These are phyloP conservation scores for Penicillium silybi DNA, from an alignment of 495 filamentous ascomycete species.

Conservation along the genomic window DNA sequence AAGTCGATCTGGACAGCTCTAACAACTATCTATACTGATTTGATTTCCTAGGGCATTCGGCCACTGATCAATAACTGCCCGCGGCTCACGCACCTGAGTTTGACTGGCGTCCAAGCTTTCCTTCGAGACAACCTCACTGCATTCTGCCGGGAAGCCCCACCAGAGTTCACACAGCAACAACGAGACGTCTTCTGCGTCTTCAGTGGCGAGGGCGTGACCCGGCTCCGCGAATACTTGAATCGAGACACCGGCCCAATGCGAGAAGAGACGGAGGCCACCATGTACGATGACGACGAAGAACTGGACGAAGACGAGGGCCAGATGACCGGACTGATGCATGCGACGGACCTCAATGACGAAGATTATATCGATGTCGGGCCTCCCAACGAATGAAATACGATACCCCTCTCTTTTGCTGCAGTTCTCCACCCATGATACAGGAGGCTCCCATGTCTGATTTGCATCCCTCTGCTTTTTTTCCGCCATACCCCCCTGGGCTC, in stretches of 20 bases:
- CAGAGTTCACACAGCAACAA: slow-evolving; percentile 93
- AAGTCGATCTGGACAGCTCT: slow-evolving; percentile 29
- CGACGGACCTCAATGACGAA: slow-evolving; percentile 48
- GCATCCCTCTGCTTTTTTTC: slow-evolving; percentile 13
- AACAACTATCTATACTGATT: slow-evolving; percentile 14
- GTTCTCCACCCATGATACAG: slow-evolving; percentile 11
- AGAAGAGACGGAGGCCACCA: slow-evolving; percentile 46
- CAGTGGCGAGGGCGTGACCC: slow-evolving; percentile 77
- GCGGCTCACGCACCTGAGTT: slow-evolving; percentile 86
- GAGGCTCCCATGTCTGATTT: slow-evolving; percentile 15
- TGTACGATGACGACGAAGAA: slow-evolving; percentile 57
- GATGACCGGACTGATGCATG: slow-evolving; percentile 54
- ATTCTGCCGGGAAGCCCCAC: slow-evolving; percentile 83
- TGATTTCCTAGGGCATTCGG: slow-evolving; percentile 71
- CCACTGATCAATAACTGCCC: slow-evolving; percentile 86
- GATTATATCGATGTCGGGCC: slow-evolving; percentile 46
- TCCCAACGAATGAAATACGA: slow-evolving; percentile 40
- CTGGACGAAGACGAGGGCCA: slow-evolving; percentile 51
- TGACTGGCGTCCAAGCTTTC: slow-evolving; percentile 88
- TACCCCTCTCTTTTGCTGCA: slow-evolving; percentile 18
- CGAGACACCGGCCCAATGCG: slow-evolving; percentile 22
- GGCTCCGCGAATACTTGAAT: slow-evolving; percentile 76
- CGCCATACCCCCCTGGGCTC: slow-evolving; percentile 11
- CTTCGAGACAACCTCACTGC: slow-evolving; percentile 69
- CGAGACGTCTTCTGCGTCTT: slow-evolving; percentile 96